Percentiles rank a stretch among this genome's conserved stretches.
Conservation (phyloP, 176 grass and related monocot genomes). For the Olyra latifolia region DNA sequence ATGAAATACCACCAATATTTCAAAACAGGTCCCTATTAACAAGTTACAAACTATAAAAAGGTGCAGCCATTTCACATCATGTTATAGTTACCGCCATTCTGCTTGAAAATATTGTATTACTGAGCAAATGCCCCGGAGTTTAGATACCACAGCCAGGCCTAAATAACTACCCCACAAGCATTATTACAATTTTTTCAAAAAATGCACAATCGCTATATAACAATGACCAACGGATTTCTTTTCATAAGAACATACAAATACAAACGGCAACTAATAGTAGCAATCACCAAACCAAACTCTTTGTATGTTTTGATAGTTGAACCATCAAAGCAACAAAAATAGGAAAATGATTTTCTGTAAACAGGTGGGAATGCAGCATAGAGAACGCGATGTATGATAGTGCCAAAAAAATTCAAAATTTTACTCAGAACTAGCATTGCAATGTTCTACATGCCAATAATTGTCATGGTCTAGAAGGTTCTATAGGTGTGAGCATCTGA, state of each 20-base stretch:
- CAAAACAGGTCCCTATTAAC: neutral
- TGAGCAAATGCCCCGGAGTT: neutral
- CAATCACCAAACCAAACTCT: neutral
- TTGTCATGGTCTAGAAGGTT: neutral
- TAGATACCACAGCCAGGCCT: neutral
- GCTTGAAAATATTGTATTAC: neutral
- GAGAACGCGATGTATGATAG: neutral
- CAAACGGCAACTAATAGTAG: neutral
- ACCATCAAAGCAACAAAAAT: neutral
- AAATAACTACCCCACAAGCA: neutral
- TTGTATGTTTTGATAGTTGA: neutral
- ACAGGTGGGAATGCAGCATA: neutral
- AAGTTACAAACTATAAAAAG: neutral
- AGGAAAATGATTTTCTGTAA: neutral
- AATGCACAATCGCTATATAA: neutral
- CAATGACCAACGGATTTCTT: neutral
- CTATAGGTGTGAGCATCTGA: neutral
- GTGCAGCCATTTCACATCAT: neutral
- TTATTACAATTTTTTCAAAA: neutral
- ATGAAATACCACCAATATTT: neutral
- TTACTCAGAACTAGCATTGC: neutral
- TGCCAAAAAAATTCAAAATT: slow-evolving; percentile 6
- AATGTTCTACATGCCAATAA: slow-evolving; percentile 1
- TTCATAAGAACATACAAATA: neutral
- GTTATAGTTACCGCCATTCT: neutral